Base-by-base conservation (phyloP, 2,329 filamentous ascomycete species). In the Bipolaris gigantea region DNA sequence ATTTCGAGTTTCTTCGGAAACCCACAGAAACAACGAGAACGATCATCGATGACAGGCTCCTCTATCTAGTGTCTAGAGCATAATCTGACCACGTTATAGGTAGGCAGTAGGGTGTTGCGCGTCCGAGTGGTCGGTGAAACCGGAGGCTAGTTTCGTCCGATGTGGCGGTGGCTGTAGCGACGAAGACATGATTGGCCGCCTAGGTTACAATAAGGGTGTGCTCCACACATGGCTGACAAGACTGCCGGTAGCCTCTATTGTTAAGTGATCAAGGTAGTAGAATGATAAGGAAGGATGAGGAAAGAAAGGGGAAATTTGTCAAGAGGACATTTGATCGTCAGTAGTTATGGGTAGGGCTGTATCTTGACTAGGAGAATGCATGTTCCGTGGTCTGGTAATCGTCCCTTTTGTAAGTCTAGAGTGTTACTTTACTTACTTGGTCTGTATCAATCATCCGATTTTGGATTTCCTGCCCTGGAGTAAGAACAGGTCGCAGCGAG, bases 31-130 rank as follows among this genome's bases (percentile, higher is more conserved):
- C 21, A 36, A 53, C 53, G 55, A 61, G 69, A 70, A 63, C 42
- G 53, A 49, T 53, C 61, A 57, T 62, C 49, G 59, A 44, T 50
- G 50, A 56, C 53, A 64, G 55, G 56, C 60, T 48, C 48, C 34
- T 39, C 46, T 56, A 62, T 51, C 56, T 59, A 62, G 60, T 62
- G 41, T 57, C 58, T 55, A 47, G 48, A 53, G 21, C 44, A 25
- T 50, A 50, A 52, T 27, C 50, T 62, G 53, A 60, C 53, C 46
- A 56, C 39, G 16, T 48, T 33, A 30, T 53, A 40, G 38, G 41
- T 50, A 70, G 67, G 62, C 63, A 66, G 57, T 51, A 54, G 44
- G 45, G 57, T 53, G 60, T 68, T 69, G 64, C 67, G 69, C 58
- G 67, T 67, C 56, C 48, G 55, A 35, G 57, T 32, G 50, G 45